Base-by-base conservation (phyloP, 176 grass and related monocot genomes). In the Musa acuminata region DNA sequence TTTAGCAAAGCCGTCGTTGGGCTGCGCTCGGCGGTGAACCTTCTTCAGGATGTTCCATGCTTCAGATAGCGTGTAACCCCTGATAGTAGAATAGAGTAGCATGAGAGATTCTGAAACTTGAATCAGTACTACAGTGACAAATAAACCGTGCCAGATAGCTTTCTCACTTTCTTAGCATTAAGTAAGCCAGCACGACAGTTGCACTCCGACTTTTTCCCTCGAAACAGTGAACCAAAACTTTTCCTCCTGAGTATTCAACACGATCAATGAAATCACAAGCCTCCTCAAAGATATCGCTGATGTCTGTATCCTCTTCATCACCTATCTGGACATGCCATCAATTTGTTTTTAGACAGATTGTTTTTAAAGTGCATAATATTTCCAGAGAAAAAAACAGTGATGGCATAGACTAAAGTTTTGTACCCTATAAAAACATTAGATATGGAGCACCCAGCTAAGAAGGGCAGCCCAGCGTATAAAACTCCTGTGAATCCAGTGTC, bases 141-240 rank as follows among this genome's bases (percentile, higher is more conserved):
- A 19, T 62, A 54, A 74, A 20, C 52, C 72, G 49, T 2, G 51
- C 60, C 67, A 12, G 24, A 79, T 49, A 43, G 11, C 8, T 23
- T 58, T 49, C 83, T 90, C 90, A 90, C 93, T 87, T 88, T 87
- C 90, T 90, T 59, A 88, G 88, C 86, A 97, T 93, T 83, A 97
- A 71, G 77, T 88, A 88, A 54, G 90, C 87, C 70, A 97, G 87
- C 9, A 91, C 86, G 19, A 98, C 78, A 27, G 95, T 98, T 67
- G 95, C 83, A 29, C 95, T 98, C 43, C 86, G 84, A 77, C 95
- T 98, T 89, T 98, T 98, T 9, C 95, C 95, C 75, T 98, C 95
- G 68, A 98, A 98, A 74, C 95, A 99, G 75, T 99, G 95, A 27
- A 99, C 83, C 1, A 94, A 81, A 80, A 99, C 80, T 81, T 94